A percentile compares a stretch with the other conserved stretches of the same genome.
These are phyloP conservation scores for Mikania micrantha DNA, from an alignment of 129 eudicot species.

Conservation along the genomic window DNA sequence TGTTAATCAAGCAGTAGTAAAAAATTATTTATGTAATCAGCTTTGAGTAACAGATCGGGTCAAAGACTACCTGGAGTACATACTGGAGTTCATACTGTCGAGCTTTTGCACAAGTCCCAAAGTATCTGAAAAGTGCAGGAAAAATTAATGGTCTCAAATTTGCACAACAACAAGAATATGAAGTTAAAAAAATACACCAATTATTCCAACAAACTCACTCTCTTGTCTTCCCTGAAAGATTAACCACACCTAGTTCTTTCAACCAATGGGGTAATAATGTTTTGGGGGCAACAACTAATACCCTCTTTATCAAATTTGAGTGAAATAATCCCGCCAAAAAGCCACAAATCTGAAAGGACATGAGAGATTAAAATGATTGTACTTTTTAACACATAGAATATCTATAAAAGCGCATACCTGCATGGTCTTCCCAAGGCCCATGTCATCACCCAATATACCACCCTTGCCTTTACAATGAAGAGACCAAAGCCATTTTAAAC, in stretches of 20 bases:
- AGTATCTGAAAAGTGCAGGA: slow-evolving; percentile 42
- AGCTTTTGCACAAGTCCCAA: slow-evolving; percentile 58
- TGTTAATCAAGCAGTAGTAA: neutral
- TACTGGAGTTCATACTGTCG: slow-evolving; percentile 92
- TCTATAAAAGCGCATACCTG: slow-evolving; percentile 44
- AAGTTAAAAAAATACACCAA: neutral
- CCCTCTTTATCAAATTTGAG: slow-evolving; percentile 69
- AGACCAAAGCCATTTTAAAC: slow-evolving; percentile 97
- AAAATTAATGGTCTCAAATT: neutral
- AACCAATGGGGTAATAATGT: slow-evolving; percentile 90
- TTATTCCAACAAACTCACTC: slow-evolving; percentile 49
- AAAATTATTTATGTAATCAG: neutral
- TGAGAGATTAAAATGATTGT: neutral
- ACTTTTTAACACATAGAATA: neutral
- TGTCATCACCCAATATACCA: slow-evolving; percentile 96
- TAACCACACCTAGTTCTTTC: slow-evolving; percentile 79
- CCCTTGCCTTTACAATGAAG: slow-evolving; percentile 94
- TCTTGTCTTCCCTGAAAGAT: slow-evolving; percentile 60
- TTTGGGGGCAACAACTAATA: slow-evolving; percentile 82
- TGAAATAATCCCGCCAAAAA: slow-evolving; percentile 76
- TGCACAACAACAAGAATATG: neutral
- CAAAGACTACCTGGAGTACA: slow-evolving; percentile 67
- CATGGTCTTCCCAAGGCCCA: slow-evolving; percentile 99
- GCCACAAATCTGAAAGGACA: slow-evolving; percentile 62
- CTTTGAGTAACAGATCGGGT: neutral